Evolutionary conservation across 305 asterid species (phyloP).

Genomic region (Fraxinus greggii): DNA sequence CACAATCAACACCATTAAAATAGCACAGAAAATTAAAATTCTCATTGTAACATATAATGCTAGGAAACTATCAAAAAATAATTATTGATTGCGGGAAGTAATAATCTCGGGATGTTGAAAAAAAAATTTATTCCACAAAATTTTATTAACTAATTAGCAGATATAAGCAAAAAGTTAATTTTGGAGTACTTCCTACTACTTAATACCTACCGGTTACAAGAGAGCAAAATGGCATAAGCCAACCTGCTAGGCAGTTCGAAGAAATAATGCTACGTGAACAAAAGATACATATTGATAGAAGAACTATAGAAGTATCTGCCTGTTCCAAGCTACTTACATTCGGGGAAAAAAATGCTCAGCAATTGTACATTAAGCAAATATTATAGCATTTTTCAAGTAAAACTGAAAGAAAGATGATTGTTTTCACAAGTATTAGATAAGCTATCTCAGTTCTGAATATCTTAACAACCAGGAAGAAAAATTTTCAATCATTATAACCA

Average conservation of each 20-base stretch:
- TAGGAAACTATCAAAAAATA: not conserved
- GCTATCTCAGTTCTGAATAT: not conserved
- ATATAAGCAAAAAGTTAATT: not conserved
- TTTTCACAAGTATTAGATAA: not conserved
- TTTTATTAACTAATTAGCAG: not conserved
- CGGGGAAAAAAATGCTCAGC: not conserved
- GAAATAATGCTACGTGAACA: not conserved
- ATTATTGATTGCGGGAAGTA: not conserved
- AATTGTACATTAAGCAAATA: not conserved
- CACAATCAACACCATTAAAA: not conserved
- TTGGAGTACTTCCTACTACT: not conserved
- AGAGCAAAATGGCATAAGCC: not conserved
- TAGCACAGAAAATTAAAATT: not conserved
- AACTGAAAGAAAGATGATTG: not conserved
- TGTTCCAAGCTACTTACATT: not conserved
- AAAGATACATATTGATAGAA: not conserved
- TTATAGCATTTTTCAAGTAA: not conserved
- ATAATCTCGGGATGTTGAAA: not conserved
- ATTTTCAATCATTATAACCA: slow-evolving; percentile 10
- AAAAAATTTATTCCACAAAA: not conserved
- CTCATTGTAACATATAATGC: not conserved
- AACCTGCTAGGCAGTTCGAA: not conserved
- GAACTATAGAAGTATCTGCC: not conserved
- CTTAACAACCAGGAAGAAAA: slow-evolving; percentile 9
- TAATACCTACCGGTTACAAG: not conserved